Evolutionary conservation across 257 asterid species (phyloP).

Genomic region (Fraxinus pennsylvanica): DNA sequence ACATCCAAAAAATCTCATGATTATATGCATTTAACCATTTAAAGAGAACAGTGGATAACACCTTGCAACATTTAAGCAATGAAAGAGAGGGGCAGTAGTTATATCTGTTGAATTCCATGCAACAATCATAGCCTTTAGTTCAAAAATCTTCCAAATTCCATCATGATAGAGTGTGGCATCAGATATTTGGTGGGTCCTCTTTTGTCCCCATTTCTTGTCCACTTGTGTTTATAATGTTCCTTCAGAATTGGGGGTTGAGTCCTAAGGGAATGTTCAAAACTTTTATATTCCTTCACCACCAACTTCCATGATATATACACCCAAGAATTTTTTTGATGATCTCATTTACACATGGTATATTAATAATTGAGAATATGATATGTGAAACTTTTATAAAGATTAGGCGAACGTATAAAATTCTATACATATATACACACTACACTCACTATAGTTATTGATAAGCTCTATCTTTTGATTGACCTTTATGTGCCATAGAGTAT

Average conservation of each 20-base stretch:
- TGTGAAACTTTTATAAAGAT: too few species aligned
- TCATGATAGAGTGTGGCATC: slow-evolving; percentile 45
- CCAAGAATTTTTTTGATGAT: neutral
- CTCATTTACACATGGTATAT: neutral
- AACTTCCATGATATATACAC: neutral
- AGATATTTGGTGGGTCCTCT: slow-evolving; percentile 46
- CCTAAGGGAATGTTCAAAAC: slow-evolving; percentile 23
- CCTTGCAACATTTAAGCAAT: slow-evolving; percentile 60
- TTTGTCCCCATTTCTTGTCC: slow-evolving; percentile 28
- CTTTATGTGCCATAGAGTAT: too few species aligned
- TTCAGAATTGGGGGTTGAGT: neutral
- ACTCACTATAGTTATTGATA: too few species aligned
- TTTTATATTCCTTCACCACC: slow-evolving; percentile 35
- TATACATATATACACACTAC: too few species aligned
- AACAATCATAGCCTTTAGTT: slow-evolving; percentile 68
- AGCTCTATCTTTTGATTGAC: too few species aligned
- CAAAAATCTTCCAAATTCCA: slow-evolving; percentile 51
- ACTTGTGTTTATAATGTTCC: slow-evolving; percentile 11
- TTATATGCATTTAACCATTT: slow-evolving; percentile 4
- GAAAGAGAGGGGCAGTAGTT: slow-evolving; percentile 19
- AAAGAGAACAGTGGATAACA: slow-evolving; percentile 21
- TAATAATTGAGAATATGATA: neutral
- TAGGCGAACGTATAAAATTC: too few species aligned
- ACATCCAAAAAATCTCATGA: slow-evolving; percentile 16
- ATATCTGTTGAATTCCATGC: slow-evolving; percentile 89